A percentile compares a stretch with the other conserved stretches of the same genome.
phyloP scores from a whole-genome alignment of 73 alveolate species.

The Durusdinium trenchii region DNA sequence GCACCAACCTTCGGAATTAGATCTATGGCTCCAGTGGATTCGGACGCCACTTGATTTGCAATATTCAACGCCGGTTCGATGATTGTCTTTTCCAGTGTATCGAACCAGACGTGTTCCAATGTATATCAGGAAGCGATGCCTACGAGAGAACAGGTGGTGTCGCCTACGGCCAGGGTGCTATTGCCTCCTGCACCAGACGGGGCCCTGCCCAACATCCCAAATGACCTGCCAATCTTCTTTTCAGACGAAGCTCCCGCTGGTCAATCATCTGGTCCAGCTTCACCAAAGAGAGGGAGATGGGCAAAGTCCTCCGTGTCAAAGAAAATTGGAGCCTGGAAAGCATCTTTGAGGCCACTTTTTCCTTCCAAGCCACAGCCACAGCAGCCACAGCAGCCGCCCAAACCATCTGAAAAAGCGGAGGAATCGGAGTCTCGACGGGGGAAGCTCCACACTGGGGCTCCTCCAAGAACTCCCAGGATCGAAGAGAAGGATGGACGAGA shows the following conservation, averaged over 20 bases:
- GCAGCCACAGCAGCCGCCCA: background rate
- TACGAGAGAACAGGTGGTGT: background rate
- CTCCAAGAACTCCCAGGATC: too few species aligned
- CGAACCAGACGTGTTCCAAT: background rate
- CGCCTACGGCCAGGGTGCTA: background rate
- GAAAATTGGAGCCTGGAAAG: background rate
- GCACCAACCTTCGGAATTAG: background rate
- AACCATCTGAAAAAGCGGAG: background rate
- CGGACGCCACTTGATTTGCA: background rate
- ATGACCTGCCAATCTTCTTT: background rate
- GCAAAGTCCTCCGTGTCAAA: background rate
- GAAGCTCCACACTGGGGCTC: conserved; percentile 25
- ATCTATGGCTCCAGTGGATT: conserved; percentile 9
- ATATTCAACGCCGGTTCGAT: background rate
- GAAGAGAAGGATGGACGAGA: too few species aligned
- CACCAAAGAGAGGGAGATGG: background rate
- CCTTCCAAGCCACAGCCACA: background rate
- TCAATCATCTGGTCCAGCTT: too few species aligned
- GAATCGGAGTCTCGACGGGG: background rate
- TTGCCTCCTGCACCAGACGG: background rate
- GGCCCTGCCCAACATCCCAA: background rate
- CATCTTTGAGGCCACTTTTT: background rate
- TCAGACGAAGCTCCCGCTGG: background rate
- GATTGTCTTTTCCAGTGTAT: background rate
- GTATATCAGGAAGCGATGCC: background rate